Evolutionary conservation across 805 yeast genomes (phyloP), one percentile per base, ranked within the genome.

Genomic region (Kregervanrija pseudodelftensis): DNA sequence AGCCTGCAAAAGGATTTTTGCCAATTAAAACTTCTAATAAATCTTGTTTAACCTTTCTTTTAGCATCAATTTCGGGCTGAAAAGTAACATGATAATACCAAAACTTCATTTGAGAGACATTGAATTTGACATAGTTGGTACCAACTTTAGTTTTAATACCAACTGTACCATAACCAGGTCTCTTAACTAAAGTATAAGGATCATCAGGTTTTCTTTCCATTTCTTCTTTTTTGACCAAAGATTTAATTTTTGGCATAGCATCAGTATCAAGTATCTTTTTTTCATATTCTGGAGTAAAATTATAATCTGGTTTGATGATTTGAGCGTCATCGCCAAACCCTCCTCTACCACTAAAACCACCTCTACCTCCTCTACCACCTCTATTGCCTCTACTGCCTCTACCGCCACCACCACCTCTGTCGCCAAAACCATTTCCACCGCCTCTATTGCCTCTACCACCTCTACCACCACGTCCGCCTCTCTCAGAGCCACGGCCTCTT

Each of bases 131-230:
- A 35, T 40, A 48, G 22, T 56, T 56, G 8, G 59, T 54, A 15
- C 59, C 59, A 41, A 56, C 54, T 14, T 52, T 49, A 12, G 52
- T 48, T 15, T 47, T 45, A 10, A 48, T 51, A 37, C 61, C 61
- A 13, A 49, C 16, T 7, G 46, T 41, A 43, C 63, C 60, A 41
- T 51, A 57, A 9, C 49, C 51, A 9, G 60, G 59, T 52, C 61
- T 56, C 17, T 41, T 48, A 5, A 48, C 46, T n/a, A 46, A 30
- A 7, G 43, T 39, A 13, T 41, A 33, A 11, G 53, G 53, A 14
- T 49, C 51, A 12, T 40, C 46, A 1, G 46, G 51, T 37, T 48
- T 42, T 37, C 49, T 51, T 11, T 37, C 30, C 14, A 37, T 44
- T 11, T 39, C 33, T 40, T 47, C 48, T 17, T 34, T 36, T 1